A percentile compares a stretch with the other conserved stretches of the same genome.
Evolutionary conservation across 495 filamentous ascomycete species (phyloP).

Genomic region (Margaritispora aquatica): DNA sequence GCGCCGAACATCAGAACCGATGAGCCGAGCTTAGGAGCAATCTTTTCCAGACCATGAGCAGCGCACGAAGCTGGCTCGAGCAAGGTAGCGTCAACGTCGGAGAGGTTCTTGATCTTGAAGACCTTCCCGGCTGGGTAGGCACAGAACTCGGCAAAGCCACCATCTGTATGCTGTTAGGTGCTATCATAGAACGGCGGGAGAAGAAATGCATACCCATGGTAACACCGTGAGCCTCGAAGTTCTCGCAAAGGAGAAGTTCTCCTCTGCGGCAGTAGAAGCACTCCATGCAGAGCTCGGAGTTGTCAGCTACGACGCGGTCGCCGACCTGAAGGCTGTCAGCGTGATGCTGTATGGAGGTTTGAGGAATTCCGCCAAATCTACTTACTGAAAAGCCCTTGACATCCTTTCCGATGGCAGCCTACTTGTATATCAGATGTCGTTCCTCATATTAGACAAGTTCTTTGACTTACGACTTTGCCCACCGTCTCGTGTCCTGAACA

Average conservation of each 20-base stretch:
- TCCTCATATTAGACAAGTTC: background rate
- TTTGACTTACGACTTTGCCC: slow-evolving; percentile 34
- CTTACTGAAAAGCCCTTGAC: slow-evolving; percentile 62
- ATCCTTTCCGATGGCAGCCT: slow-evolving; percentile 40
- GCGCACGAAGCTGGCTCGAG: slow-evolving; percentile 69
- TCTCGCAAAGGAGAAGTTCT: slow-evolving; percentile 61
- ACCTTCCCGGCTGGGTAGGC: slow-evolving; percentile 52
- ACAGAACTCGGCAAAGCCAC: slow-evolving; percentile 67
- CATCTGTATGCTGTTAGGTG: slow-evolving; percentile 57
- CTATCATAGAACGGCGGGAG: too few relatives aligned
- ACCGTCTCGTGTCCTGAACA: slow-evolving; percentile 50
- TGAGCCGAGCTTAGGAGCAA: slow-evolving; percentile 61
- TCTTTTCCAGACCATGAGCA: slow-evolving; percentile 66
- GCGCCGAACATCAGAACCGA: slow-evolving; percentile 63
- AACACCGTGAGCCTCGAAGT: slow-evolving; percentile 29
- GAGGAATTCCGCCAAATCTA: background rate
- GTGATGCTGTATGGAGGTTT: background rate
- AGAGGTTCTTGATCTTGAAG: slow-evolving; percentile 65
- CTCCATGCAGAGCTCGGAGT: slow-evolving; percentile 60
- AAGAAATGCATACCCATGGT: slow-evolving; percentile 10
- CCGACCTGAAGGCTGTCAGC: background rate
- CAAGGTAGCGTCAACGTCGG: slow-evolving; percentile 64
- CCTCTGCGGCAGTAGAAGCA: slow-evolving; percentile 73
- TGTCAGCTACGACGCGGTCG: slow-evolving; percentile 16
- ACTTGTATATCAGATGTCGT: background rate